Evolutionary conservation across 1,284 basidiomycete genomes (phyloP), one percentile per base, ranked within the genome.

Genomic region (Sanguinoderma infundibulare): DNA sequence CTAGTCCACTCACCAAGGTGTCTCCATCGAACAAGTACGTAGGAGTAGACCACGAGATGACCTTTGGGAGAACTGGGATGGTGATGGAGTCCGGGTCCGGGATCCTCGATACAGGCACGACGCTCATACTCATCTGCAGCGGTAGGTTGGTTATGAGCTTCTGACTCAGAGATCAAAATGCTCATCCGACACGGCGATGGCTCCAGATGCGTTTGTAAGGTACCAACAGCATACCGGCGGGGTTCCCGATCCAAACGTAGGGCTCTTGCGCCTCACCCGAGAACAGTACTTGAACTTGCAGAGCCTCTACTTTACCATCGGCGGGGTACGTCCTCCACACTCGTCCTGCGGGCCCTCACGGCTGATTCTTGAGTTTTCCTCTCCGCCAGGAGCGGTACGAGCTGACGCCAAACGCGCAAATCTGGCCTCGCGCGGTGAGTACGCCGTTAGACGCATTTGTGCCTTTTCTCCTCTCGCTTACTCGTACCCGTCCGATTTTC

Each of bases 241-340:
- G 26, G 75, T 74, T 6, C 30, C 68, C 3, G 86, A 89, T 65
- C 9, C 42, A 20, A 70, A 66, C 5, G 85, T 83, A 3, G 86
- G 86, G 5, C 77, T 90, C 28, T 79, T 90, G 34, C 78, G 76
- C 26, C 72, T 90, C 66, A 84, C 82, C 0, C 53, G 74, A 10
- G 67, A 74, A 14, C 83, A 89, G 71, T 87, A 81, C 66, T 70
- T 67, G 3, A 75, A 78, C 44, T 71, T 89, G 58, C 62, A 87
- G 72, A 84, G 78, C 68, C 72, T 90, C 60, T 77, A 78, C 70
- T 87, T 89, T 75, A 73, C 75, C 34, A 82, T 86, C 46, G 79
- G 78, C 14, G 69, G 63, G 32, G 77, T 80, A 59, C 53, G 30
- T 28, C 15, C 6, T 39, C 22, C 8, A n/a, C 9, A 36, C 28